phyloP scores from a whole-genome alignment of 2,329 filamentous ascomycete genomes.

The Colletotrichum agaves region DNA sequence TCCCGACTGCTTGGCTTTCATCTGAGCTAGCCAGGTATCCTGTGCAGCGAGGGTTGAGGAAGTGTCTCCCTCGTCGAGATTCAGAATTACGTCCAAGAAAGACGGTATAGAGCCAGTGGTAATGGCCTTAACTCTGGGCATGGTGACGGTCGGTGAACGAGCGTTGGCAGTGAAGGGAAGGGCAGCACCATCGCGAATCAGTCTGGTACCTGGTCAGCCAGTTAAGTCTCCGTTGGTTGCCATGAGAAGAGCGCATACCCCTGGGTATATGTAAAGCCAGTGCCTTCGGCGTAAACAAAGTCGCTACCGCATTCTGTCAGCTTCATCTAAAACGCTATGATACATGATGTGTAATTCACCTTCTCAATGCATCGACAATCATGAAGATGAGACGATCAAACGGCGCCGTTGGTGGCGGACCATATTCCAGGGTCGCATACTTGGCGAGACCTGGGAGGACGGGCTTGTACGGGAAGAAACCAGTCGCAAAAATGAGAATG shows the following conservation, averaged over 20 bases:
- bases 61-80: slow-evolving; percentile 94
- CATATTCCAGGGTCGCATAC: slow-evolving; percentile 68
- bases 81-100: slow-evolving; percentile 95
- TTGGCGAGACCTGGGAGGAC: slow-evolving; percentile 86
- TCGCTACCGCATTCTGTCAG: slow-evolving; percentile 68
- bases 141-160: slow-evolving; percentile 96
- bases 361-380: slow-evolving; percentile 95
- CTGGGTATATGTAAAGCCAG: slow-evolving; percentile 90
- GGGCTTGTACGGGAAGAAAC: slow-evolving; percentile 98
- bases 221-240: neutral
- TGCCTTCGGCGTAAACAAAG: slow-evolving; percentile 86
- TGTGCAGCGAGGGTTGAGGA: slow-evolving; percentile 87
- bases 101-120: slow-evolving; percentile 98
- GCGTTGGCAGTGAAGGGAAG: slow-evolving; percentile 96
- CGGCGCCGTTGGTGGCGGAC: slow-evolving; percentile 68
- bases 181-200: slow-evolving; percentile 85
- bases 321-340: too few species aligned
- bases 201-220: slow-evolving; percentile 57
- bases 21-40: slow-evolving; percentile 96
- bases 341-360: slow-evolving; percentile 59
- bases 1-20: slow-evolving; percentile 77
- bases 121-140: slow-evolving; percentile 97
- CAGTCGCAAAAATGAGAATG: slow-evolving; percentile 81
- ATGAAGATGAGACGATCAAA: slow-evolving; percentile 96
- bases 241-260: slow-evolving; percentile 63